Conservation (phyloP, 1,284 basidiomycete genomes). For the Naganishia liquefaciens region DNA sequence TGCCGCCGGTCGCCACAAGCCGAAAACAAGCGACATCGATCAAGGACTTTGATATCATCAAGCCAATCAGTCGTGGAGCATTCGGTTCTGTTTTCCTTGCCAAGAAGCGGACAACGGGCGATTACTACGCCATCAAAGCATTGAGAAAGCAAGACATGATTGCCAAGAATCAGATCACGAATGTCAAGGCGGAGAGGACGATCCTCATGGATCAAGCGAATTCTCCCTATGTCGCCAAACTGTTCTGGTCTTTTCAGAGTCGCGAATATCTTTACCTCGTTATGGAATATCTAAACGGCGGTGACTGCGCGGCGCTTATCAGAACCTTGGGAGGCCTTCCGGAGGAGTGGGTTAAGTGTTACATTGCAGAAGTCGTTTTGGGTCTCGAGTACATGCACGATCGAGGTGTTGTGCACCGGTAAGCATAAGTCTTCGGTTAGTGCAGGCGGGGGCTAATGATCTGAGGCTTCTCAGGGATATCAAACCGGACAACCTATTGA, state of each 20-base stretch:
- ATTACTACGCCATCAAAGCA: conserved; percentile 99
- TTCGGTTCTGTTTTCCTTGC: conserved; percentile 98
- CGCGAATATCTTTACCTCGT: conserved; percentile 93
- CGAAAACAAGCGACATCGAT: conserved; percentile 86
- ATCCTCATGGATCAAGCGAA: conserved; percentile 99
- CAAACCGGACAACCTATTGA: conserved; percentile 96
- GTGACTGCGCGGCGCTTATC: conserved; percentile 94
- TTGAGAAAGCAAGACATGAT: conserved; percentile 99
- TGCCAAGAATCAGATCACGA: conserved; percentile 99
- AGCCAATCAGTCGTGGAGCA: conserved; percentile 98
- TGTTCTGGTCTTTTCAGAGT: conserved; percentile 99
- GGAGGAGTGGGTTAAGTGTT: conserved; percentile 95
- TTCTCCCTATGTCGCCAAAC: conserved; percentile 97
- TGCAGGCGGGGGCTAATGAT: background rate
- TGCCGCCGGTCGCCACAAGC: conserved; percentile 74
- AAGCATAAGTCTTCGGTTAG: conserved; percentile 46
- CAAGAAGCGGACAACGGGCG: conserved; percentile 96
- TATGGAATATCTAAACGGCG: conserved; percentile 98
- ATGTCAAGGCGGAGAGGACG: conserved; percentile 98
- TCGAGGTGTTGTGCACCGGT: conserved; percentile 95
- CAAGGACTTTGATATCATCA: conserved; percentile 99
- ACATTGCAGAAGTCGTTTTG: conserved; percentile 92
- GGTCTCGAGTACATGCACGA: conserved; percentile 94
- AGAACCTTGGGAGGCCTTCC: conserved; percentile 90
- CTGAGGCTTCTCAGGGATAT: conserved; percentile 68